Evolutionary conservation across 2,329 filamentous ascomycete species (phyloP), one percentile per base, ranked within the genome.

Genomic region (Dryadomyces quercivorus): DNA sequence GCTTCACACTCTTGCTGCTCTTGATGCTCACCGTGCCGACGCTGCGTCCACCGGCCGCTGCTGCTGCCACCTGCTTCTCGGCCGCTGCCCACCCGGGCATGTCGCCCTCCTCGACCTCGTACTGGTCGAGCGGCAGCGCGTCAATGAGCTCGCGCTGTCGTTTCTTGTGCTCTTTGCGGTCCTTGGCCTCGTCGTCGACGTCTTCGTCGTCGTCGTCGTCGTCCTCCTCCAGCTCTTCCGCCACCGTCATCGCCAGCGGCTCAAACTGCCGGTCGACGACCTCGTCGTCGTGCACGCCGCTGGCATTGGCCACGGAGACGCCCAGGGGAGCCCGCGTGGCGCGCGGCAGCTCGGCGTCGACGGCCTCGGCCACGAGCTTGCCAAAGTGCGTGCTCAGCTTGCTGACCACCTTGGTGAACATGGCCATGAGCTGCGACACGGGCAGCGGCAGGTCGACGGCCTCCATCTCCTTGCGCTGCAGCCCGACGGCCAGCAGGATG

Each of bases 331-430:
- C 74, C 10, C 51, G 48, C 16, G 18, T 16, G 2, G 75, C 68
- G 47, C 74, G 71, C 3, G 85, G 85, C 62, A 91, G 72, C 49
- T 81, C 75, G 1, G 82, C 80, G 55, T 81, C 84, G 12, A 85
- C 84, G 0, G 88, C 89, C 3, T 81, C 82, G 45, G 89, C 81
- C 2, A 96, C 77, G 1, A 97, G 70, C 3, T 76, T 73, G 36
- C 83, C 80, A 70, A 98, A 93, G 65, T 91, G 81, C 2, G 79
- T 76, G 2, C 86, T 86, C 43, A 95, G 78, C 72, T 97, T 97
- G 60, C 90, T 82, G 57, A 96, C 78, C 57, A 95, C 86, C 75
- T 98, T 98, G 67, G 95, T 88, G 69, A 98, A 97, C 86, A 97
- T 95, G 57, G 92, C 91, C 58, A 98, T 75, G 3, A 96, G 74